A percentile compares a stretch with the other conserved stretches of the same genome.
phyloP scores from a whole-genome alignment of 2,329 filamentous ascomycete species.

The Amphichorda felina region DNA sequence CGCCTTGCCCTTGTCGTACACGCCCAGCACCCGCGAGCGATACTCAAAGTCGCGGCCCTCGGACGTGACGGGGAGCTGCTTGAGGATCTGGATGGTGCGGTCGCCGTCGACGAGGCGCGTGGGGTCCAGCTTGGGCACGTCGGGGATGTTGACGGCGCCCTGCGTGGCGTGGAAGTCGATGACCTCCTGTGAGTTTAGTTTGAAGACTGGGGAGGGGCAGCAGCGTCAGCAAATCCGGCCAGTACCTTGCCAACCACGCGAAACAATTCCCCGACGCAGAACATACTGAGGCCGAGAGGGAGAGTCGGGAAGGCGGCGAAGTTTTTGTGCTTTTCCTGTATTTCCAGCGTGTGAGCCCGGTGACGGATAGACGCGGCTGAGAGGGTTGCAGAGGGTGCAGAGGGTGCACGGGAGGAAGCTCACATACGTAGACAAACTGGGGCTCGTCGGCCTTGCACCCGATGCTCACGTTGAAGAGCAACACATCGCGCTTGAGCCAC shows the following conservation, averaged over 20 bases:
- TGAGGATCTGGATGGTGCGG: slow-evolving; percentile 50
- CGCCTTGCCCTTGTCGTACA: slow-evolving; percentile 64
- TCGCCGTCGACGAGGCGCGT: slow-evolving; percentile 56
- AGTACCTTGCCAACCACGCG: background rate
- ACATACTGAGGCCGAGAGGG: slow-evolving; percentile 4
- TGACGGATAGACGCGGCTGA: too few species aligned
- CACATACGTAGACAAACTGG: slow-evolving; percentile 68
- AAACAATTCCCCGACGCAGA: too few species aligned
- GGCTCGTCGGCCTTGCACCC: slow-evolving; percentile 72
- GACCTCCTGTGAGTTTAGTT: slow-evolving; percentile 52
- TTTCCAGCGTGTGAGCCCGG: background rate
- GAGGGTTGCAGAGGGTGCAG: too few species aligned
- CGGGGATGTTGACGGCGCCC: slow-evolving; percentile 42
- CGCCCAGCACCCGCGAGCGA: slow-evolving; percentile 31
- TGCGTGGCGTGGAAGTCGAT: slow-evolving; percentile 58
- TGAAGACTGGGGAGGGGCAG: slow-evolving; percentile 42
- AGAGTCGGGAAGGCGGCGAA: slow-evolving; percentile 4
- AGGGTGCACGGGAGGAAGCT: too few species aligned
- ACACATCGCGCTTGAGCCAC: slow-evolving; percentile 73
- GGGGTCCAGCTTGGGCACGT: slow-evolving; percentile 53
- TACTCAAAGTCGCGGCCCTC: slow-evolving; percentile 45
- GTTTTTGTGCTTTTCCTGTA: slow-evolving; percentile 2
- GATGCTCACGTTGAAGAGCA: slow-evolving; percentile 79
- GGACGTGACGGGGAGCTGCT: slow-evolving; percentile 49
- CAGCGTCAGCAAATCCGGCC: too few species aligned